phyloP scores from a whole-genome alignment of 2,329 filamentous ascomycete species.

The Colletotrichum cordylinicola region DNA sequence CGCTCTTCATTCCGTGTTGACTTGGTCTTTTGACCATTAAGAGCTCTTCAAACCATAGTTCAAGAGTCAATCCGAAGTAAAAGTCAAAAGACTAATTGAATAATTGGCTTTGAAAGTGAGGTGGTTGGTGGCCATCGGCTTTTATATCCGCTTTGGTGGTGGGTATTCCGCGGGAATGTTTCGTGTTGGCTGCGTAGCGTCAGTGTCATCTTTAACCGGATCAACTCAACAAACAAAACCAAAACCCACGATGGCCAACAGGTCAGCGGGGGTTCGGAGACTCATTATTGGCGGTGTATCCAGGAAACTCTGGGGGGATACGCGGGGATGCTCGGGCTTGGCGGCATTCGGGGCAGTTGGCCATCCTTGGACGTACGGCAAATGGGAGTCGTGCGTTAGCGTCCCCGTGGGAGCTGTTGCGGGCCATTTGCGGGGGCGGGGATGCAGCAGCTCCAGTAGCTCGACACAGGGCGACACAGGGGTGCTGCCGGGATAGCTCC shows the following conservation, averaged over 20 bases:
- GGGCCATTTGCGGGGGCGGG: slow-evolving; percentile 11
- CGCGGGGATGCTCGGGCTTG: background rate
- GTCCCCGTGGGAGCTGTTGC: background rate
- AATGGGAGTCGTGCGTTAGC: background rate
- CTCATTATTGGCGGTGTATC: background rate
- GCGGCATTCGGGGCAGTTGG: background rate
- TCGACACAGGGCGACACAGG: background rate
- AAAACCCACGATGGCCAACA: background rate
- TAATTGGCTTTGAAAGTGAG: background rate
- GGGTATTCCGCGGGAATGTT: background rate
- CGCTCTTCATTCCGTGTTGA: background rate
- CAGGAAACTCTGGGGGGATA: background rate
- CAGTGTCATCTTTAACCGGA: background rate
- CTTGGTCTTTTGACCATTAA: background rate
- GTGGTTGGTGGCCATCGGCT: background rate
- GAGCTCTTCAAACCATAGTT: background rate
- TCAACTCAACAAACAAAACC: background rate
- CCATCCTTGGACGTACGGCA: slow-evolving; percentile 10
- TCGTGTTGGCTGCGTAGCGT: background rate
- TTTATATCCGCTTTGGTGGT: background rate
- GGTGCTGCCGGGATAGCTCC: background rate
- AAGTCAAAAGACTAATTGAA: background rate
- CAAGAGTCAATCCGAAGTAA: background rate
- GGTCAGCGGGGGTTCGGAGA: background rate
- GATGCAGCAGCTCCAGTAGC: slow-evolving; percentile 1